Evolutionary conservation across 768 basidiomycete species (phyloP), one percentile per base, ranked within the genome.

Genomic region (Lactifluus pinguis): DNA sequence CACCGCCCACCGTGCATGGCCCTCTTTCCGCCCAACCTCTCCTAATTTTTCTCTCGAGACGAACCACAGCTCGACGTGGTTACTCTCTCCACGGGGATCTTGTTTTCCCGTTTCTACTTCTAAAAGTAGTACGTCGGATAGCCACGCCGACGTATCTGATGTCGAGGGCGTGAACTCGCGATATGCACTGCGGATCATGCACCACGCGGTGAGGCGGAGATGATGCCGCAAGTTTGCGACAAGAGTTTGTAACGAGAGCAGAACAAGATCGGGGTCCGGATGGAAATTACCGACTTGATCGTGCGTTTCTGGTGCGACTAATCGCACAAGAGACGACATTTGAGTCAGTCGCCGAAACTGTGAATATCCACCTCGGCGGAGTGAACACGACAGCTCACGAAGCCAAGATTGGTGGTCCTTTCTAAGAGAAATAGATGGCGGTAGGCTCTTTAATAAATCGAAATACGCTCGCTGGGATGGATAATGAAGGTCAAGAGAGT

Each of bases 401-500:
- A 89, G 73, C 88, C 88, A 91, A 15, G 50, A 57, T 17, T 73
- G 68, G 0, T 73, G 72, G 3, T 70, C 68, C 2, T 76, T 76
- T 4, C 68, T 58, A 49, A 66, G 67, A 14, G 76, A 72, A 1
- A 84, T 69, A 38, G 80, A 69, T 5, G 69, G 66, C 15, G 79
- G 77, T 17, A 83, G 71, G 9, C 75, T 70, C 30, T 70, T 69
- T 2, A 78, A 68, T 52, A 77, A 76, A 61, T 80, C 78, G 42
- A 75, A 71, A 70, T 81, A 89, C 9, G 76, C 65, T 55, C 73
- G 72, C 68, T 89, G 88, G 1, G 86, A 87, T 4, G 89, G 89
- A 70, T 85, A 87, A 5, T 74, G 70, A 8, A 76, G 66, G 15
- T 79, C 70, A 10, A 90, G 78, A 59, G 81, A 77, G 65, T 89